Conservation (phyloP, 257 asterid species). For the Solanum stenotomum region DNA sequence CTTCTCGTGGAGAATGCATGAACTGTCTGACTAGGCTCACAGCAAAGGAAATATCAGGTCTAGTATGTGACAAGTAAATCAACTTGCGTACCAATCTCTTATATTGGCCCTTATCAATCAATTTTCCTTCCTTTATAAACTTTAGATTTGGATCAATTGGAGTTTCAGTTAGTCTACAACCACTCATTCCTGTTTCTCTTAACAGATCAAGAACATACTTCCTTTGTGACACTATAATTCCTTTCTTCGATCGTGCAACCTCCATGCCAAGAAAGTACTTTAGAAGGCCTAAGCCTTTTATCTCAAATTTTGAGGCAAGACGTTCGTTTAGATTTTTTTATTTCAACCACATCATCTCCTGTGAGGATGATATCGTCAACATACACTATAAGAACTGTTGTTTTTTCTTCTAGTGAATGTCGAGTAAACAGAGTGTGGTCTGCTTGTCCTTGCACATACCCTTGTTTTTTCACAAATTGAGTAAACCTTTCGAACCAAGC, state of each 20-base stretch:
- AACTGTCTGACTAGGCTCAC: neutral
- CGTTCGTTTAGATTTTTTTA: too few species aligned
- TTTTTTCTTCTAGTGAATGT: neutral
- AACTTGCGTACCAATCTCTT: neutral
- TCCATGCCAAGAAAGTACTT: too few species aligned
- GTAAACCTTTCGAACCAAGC: neutral
- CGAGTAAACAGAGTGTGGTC: neutral
- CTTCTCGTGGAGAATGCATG: neutral
- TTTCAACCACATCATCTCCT: neutral
- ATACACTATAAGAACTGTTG: neutral
- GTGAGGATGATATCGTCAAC: neutral
- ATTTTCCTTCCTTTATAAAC: too few species aligned
- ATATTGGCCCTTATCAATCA: too few species aligned
- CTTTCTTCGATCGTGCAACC: too few species aligned
- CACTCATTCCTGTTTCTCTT: too few species aligned
- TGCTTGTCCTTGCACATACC: neutral
- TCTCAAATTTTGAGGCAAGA: too few species aligned
- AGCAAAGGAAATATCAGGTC: neutral
- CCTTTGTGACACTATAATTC: too few species aligned
- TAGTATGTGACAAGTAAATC: neutral
- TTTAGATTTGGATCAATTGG: too few species aligned
- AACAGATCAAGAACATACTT: too few species aligned
- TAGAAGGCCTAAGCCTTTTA: too few species aligned
- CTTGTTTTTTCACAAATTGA: neutral
- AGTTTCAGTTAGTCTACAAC: too few species aligned